A percentile compares a stretch with the other conserved stretches of the same genome.
phyloP scores from a whole-genome alignment of 1,284 basidiomycete species.

The Austroboletus rostrupii region DNA sequence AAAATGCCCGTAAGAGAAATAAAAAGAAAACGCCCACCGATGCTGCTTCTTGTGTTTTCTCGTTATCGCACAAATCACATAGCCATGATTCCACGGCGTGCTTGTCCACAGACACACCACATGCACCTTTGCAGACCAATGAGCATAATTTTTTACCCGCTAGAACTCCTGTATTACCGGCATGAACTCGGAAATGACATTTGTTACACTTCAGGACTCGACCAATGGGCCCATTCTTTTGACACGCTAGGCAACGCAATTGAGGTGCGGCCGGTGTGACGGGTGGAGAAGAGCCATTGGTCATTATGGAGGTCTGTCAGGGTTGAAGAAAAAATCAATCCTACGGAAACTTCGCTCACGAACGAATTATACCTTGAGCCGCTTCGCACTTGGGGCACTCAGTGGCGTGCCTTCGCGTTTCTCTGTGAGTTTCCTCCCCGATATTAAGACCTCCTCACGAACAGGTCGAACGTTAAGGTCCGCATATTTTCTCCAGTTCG shows the following conservation, averaged over 20 bases:
- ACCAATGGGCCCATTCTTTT: constrained; percentile 66
- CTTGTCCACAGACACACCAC: constrained; percentile 66
- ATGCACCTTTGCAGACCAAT: constrained; percentile 42
- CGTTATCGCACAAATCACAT: constrained; percentile 83
- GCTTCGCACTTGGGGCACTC: constrained; percentile 56
- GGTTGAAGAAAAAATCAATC: background rate
- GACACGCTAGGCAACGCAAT: constrained; percentile 73
- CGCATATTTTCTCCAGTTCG: constrained; percentile 85
- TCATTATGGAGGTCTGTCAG: constrained; percentile 46
- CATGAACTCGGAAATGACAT: constrained; percentile 75
- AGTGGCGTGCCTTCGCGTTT: constrained; percentile 81
- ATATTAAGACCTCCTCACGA: constrained; percentile 55
- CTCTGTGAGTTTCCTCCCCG: constrained; percentile 49
- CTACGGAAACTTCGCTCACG: background rate
- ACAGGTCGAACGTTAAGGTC: constrained; percentile 72
- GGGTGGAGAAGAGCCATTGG: constrained; percentile 55
- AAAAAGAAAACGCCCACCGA: constrained; percentile 45
- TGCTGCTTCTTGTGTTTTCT: constrained; percentile 71
- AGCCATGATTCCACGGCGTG: constrained; percentile 67
- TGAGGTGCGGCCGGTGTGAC: constrained; percentile 49
- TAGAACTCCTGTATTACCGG: constrained; percentile 40
- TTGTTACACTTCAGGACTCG: constrained; percentile 77
- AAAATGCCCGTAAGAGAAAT: constrained; percentile 2
- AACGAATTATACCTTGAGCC: constrained; percentile 52
- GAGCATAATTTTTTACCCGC: constrained; percentile 1